phyloP scores from a whole-genome alignment of 225 moss, liverwort and hornwort genomes.

The Bryum argenteum region DNA sequence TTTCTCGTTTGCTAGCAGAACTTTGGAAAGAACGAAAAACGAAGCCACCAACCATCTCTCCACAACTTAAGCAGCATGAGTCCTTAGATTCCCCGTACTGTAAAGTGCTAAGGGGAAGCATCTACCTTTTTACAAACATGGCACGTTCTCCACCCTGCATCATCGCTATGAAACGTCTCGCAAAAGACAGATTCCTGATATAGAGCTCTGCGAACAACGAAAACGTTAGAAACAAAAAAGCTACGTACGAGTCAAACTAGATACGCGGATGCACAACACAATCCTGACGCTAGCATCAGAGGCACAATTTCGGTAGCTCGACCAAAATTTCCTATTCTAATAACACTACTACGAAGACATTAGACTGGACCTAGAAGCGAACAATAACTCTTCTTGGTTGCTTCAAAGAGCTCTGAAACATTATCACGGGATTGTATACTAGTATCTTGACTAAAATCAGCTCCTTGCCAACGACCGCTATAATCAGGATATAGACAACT shows the following conservation, averaged over 20 bases:
- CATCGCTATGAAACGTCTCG: constrained; percentile 87
- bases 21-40: not conserved
- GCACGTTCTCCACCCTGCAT: constrained; percentile 97
- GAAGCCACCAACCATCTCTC: not conserved
- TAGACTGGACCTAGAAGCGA: too few relatives aligned
- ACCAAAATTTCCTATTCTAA: too few relatives aligned
- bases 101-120: constrained; percentile 1
- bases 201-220: constrained; percentile 35
- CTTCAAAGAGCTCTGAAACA: not conserved
- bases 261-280: not conserved
- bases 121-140: constrained; percentile 91
- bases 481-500: not conserved
- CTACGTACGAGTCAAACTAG: not conserved
- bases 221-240: constrained; percentile 5
- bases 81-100: not conserved
- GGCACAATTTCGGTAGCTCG: too few relatives aligned
- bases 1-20: not conserved
- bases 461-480: not conserved
- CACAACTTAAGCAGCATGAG: not conserved
- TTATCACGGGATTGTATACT: not conserved
- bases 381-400: not conserved
- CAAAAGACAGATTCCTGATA: constrained; percentile 70
- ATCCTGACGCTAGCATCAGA: not conserved
- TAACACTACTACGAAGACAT: too few relatives aligned
- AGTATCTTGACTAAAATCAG: not conserved